Evolutionary conservation across 2,329 filamentous ascomycete species (phyloP), one percentile per base, ranked within the genome.

Genomic region (Phialophora verrucosa): DNA sequence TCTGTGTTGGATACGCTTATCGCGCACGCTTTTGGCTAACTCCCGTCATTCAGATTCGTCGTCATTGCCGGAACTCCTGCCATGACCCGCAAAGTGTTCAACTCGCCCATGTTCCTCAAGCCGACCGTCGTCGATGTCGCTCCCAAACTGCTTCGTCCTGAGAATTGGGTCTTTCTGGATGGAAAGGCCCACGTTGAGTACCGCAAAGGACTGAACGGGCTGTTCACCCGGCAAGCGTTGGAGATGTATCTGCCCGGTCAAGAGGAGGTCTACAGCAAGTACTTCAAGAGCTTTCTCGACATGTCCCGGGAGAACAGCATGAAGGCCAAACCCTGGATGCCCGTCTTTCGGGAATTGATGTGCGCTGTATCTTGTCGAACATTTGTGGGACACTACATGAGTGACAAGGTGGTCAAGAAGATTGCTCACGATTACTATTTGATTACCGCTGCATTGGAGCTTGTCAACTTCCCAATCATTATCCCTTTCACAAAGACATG

Each of bases 401-500:
- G 90, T 54, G 91, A 97, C 66, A 91, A 92, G 77, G 88, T 91
- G 57, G 89, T 98, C 75, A 94, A 96, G 86, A 93, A 91, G 83
- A 95, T 98, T 71, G 91, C 94, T 68, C 91, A 97, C 79, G 93
- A 98, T 81, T 99, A 97, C 83, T 98, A 96, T 81, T 87, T 94
- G 71, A 96, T 98, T 77, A 98, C 95, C 14, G 94, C 91, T 65
- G 95, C 95, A 25, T 87, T 98, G 72, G 95, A 99, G 80, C 87
- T 98, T 55, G 95, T 99, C 84, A 98, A 98, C 84, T 97, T 98
- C 83, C 94, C 95, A 66, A 91, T 98, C 80, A 97, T 98, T 77
- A 81, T 98, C 49, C 94, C 94, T 47, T 98, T 87, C 84, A 97
- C 93, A 77, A 94, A 93, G 83, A 93, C 93, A 4, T 98, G 93